Base-by-base conservation (phyloP, 768 basidiomycete species). In the Pulveroboletus ravenelii region DNA sequence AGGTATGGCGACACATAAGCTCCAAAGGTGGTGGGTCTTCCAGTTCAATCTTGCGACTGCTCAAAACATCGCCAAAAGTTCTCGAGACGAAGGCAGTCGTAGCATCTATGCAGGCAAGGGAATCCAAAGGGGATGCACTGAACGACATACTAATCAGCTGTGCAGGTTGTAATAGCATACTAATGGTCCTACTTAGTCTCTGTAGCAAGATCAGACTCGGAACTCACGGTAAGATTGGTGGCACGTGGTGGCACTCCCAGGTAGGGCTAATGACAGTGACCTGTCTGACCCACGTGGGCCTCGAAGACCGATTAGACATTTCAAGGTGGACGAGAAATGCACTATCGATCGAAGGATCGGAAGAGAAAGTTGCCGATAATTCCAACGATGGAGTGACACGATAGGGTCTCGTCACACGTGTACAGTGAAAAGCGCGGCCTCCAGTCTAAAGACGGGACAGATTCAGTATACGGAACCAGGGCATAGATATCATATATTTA, bases 221-320 rank as follows among this genome's bases (percentile, higher is more conserved):
- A 20, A 72, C 86, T 64, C 57, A 86, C 84, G 70, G 60, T 17
- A 63, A 54, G 14, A 62, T 54, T 10, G 70, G 64, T 2, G 66
- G 55, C n/a, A 78, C 47, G 7, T 76, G 59, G 2, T 65, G 63
- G 53, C 79, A 83, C 37, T 66, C 64, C 92, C 92, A 93, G 6
- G 72, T 70, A 1, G 88, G 80, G 57, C 90, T 91, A 44, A 90
- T 54, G 25, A 79, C 74, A 4, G 76, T 78, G 7, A 93, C 58
- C 56, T 88, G 82, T 4, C 72, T 73, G 15, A 93, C 55, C 14
- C 65, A 58, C 30, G 88, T 59, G 14, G 72, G 60, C 20, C 62
- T 62, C 5, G 70, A 70, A 17, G 69, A 61, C 1, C 74, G 49
- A 60, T 87, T 88, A 44, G 75, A 75, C 7, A 89, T 57, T 54